phyloP scores from a whole-genome alignment of 495 filamentous ascomycete genomes.

The Viridothelium virens region DNA sequence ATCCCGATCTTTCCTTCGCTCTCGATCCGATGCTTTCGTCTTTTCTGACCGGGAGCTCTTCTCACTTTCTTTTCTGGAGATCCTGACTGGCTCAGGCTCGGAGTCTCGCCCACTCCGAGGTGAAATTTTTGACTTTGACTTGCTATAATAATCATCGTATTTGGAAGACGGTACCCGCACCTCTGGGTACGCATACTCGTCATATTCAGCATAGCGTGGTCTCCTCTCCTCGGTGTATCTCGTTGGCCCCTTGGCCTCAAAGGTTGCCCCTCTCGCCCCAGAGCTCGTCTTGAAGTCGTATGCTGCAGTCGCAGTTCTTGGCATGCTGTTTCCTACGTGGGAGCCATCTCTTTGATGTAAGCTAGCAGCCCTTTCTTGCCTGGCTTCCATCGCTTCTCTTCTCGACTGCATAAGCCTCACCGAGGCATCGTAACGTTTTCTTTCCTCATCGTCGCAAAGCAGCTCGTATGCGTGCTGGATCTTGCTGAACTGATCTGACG shows the following conservation, averaged over 20 bases:
- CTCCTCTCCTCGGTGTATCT: slow-evolving; percentile 28
- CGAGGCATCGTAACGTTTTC: slow-evolving; percentile 70
- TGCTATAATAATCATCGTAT: slow-evolving; percentile 30
- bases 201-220: slow-evolving; percentile 17
- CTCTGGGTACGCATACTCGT: slow-evolving; percentile 25
- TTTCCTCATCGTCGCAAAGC: slow-evolving; percentile 66
- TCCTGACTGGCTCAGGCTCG: slow-evolving; percentile 18
- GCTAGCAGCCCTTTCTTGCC: slow-evolving; percentile 31
- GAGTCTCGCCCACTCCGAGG: slow-evolving; percentile 12
- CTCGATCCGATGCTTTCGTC: slow-evolving; percentile 19
- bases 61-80: slow-evolving; percentile 19
- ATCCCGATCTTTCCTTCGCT: slow-evolving; percentile 26
- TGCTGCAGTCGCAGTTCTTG: slow-evolving; percentile 16
- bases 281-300: slow-evolving; percentile 27
- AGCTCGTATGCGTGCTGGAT: slow-evolving; percentile 92
- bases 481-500: slow-evolving; percentile 80
- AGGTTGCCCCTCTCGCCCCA: slow-evolving; percentile 16
- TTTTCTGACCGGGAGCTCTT: slow-evolving; percentile 16
- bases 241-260: slow-evolving; percentile 13
- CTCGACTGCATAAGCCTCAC: slow-evolving; percentile 54
- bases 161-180: slow-evolving; percentile 19
- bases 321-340: neutral
- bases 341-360: slow-evolving; percentile 13
- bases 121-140: slow-evolving; percentile 19
- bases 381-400: slow-evolving; percentile 44